Percentiles rank a stretch among this genome's conserved stretches.
phyloP scores from a whole-genome alignment of 2,329 filamentous ascomycete species.

The Sclerotinia trifoliorum region DNA sequence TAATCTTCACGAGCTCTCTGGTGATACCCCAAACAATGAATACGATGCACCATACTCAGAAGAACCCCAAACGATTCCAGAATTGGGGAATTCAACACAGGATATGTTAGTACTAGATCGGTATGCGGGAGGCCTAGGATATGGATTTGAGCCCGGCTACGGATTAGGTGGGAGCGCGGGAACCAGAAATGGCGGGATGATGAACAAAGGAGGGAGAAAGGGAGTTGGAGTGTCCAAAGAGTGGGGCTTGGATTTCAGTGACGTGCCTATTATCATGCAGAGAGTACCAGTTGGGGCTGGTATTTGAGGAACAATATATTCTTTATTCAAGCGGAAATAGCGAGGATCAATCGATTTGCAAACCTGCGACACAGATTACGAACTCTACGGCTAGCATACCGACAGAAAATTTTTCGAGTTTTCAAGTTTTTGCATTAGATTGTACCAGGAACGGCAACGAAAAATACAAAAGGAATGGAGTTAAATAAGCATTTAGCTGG shows the following conservation, averaged over 20 bases:
- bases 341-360: background rate
- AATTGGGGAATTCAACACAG: conserved; percentile 25
- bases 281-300: conserved; percentile 20
- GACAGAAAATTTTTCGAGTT: background rate
- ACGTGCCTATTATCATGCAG: conserved; percentile 33
- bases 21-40: background rate
- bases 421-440: conserved; percentile 2
- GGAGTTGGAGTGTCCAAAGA: conserved; percentile 21
- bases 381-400: background rate
- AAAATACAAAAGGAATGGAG: conserved; percentile 11
- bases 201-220: conserved; percentile 24
- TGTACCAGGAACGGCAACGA: conserved; percentile 10
- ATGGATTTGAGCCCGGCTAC: conserved; percentile 30
- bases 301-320: background rate
- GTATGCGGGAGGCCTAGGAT: conserved; percentile 31
- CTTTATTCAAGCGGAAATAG: background rate
- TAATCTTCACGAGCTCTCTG: conserved; percentile 5
- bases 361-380: background rate
- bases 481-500: background rate
- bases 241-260: conserved; percentile 33
- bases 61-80: conserved; percentile 22
- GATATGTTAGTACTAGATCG: conserved; percentile 35
- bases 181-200: conserved; percentile 23
- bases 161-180: conserved; percentile 29
- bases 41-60: conserved; percentile 26